These are phyloP conservation scores for Lentinula edodes DNA, from an alignment of 768 basidiomycete genomes.

Conservation along the genomic window DNA sequence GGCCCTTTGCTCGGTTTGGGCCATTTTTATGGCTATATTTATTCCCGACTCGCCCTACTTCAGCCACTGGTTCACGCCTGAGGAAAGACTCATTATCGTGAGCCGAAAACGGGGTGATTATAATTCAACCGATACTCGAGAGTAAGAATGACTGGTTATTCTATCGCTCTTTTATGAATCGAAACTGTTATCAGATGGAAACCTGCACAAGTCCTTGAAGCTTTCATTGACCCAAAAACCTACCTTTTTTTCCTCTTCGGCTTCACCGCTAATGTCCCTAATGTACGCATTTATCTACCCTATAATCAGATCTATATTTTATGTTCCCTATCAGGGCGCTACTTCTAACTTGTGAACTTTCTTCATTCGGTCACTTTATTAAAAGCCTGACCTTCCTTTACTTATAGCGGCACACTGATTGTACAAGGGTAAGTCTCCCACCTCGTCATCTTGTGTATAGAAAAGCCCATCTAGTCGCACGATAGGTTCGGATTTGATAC, in stretches of 20 bases:
- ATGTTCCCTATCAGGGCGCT: constrained; percentile 12
- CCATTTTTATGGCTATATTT: constrained; percentile 22
- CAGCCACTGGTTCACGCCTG: constrained; percentile 24
- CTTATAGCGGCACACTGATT: constrained; percentile 17
- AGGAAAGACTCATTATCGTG: constrained; percentile 27
- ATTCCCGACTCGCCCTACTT: constrained; percentile 28
- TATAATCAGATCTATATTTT: background rate
- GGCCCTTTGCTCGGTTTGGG: constrained; percentile 24
- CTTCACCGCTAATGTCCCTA: constrained; percentile 20
- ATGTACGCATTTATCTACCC: constrained; percentile 8
- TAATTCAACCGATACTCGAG: constrained; percentile 19
- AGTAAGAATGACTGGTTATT: constrained; percentile 5
- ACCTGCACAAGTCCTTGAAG: constrained; percentile 17
- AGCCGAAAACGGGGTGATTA: constrained; percentile 27
- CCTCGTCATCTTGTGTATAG: no score
- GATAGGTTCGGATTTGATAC: constrained; percentile 23
- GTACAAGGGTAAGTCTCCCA: constrained; percentile 15
- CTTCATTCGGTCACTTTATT: background rate
- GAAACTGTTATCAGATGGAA: constrained; percentile 7
- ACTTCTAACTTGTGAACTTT: constrained; percentile 20
- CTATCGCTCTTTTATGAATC: background rate
- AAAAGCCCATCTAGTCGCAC: background rate
- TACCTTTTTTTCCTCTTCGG: constrained; percentile 27
- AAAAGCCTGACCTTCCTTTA: background rate
- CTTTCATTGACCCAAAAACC: constrained; percentile 26